These are phyloP conservation scores for Ophiocordyceps robertsii DNA, from an alignment of 2,329 filamentous ascomycete genomes.

Conservation along the genomic window DNA sequence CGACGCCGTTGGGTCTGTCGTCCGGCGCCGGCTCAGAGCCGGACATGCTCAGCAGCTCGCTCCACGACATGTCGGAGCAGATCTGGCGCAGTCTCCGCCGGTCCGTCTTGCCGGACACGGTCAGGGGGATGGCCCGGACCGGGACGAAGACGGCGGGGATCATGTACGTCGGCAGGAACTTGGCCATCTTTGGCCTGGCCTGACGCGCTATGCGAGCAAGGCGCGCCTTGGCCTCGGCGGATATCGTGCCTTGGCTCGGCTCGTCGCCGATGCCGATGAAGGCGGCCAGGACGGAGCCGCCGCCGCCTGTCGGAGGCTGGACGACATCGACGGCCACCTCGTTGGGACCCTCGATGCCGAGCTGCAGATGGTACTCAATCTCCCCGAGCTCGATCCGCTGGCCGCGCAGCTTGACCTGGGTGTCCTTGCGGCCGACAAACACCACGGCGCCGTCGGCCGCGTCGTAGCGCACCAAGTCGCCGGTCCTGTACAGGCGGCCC, in stretches of 20 bases:
- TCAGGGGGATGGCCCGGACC: not conserved
- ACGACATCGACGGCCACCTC: not conserved
- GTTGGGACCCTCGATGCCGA: not conserved
- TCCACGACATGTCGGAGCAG: not conserved
- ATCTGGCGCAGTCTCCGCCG: not conserved
- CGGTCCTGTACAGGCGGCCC: slow-evolving; percentile 24
- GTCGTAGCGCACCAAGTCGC: slow-evolving; percentile 16
- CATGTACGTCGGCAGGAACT: not conserved
- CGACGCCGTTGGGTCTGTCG: no score
- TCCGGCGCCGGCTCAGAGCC: not conserved
- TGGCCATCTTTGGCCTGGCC: not conserved
- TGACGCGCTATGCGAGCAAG: not conserved
- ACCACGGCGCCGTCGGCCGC: slow-evolving; percentile 12
- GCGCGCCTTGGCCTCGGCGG: not conserved
- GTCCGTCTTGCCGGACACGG: not conserved
- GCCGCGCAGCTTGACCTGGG: slow-evolving; percentile 29
- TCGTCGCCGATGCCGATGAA: not conserved
- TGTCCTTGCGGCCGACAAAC: slow-evolving; percentile 28
- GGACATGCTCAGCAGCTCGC: not conserved
- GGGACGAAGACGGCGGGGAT: not conserved
- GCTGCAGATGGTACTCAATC: not conserved
- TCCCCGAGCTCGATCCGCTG: slow-evolving; percentile 1
- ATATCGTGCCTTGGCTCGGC: not conserved
- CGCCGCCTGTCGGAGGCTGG: not conserved
- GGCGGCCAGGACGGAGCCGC: not conserved